Evolutionary conservation across 352 stramenopile species (phyloP).

Genomic region (Discostella stelligera): DNA sequence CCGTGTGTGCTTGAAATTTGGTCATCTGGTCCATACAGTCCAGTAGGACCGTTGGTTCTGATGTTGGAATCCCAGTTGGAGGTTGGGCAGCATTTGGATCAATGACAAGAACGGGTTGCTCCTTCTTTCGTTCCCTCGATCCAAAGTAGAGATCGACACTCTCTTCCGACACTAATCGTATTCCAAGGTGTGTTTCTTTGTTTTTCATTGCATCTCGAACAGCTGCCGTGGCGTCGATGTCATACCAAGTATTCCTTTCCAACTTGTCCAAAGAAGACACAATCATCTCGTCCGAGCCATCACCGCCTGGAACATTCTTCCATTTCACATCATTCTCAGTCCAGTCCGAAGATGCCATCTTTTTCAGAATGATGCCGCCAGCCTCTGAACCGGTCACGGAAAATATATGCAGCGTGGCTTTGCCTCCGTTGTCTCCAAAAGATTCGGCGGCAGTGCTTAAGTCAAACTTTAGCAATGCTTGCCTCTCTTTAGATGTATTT

Average conservation of each 20-base stretch:
- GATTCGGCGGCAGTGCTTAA: slow-evolving; percentile 27
- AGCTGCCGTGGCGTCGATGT: slow-evolving; percentile 41
- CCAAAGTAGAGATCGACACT: slow-evolving; percentile 32
- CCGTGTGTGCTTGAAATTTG: slow-evolving; percentile 39
- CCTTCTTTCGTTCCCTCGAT: slow-evolving; percentile 35
- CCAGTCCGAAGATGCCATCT: slow-evolving; percentile 42
- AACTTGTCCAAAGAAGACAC: slow-evolving; percentile 39
- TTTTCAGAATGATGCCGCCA: slow-evolving; percentile 39
- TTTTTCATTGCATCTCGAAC: slow-evolving; percentile 43
- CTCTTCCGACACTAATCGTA: slow-evolving; percentile 41
- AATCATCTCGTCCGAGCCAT: slow-evolving; percentile 34
- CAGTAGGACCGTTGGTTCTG: slow-evolving; percentile 22
- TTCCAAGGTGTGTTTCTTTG: slow-evolving; percentile 29
- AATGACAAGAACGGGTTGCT: slow-evolving; percentile 34
- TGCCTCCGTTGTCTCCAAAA: slow-evolving; percentile 24
- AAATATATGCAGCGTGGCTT: slow-evolving; percentile 35
- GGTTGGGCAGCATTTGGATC: slow-evolving; percentile 33
- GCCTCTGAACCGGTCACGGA: slow-evolving; percentile 15
- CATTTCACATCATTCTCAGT: slow-evolving; percentile 40
- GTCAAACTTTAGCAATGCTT: slow-evolving; percentile 47
- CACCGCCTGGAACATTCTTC: slow-evolving; percentile 33
- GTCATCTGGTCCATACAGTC: slow-evolving; percentile 41
- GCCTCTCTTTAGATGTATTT: slow-evolving; percentile 13
- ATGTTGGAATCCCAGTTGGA: slow-evolving; percentile 16
- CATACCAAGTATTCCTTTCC: slow-evolving; percentile 42